A percentile compares a stretch with the other conserved stretches of the same genome.
Evolutionary conservation across 2,329 filamentous ascomycete species (phyloP).

Genomic region (Microcyclosporella mali): DNA sequence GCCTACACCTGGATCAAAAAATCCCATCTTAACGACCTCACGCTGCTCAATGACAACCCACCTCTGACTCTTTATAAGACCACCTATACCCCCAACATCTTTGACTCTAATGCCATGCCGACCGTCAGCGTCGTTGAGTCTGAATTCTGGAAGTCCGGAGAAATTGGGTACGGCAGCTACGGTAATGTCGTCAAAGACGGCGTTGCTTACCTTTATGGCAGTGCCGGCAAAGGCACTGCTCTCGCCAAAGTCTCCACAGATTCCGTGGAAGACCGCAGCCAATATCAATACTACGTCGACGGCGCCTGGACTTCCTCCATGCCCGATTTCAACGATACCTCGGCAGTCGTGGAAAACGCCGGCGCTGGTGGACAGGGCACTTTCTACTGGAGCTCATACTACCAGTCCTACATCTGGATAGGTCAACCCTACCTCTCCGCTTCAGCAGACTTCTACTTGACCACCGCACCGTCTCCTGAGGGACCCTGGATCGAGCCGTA

Average conservation of each 20-base stretch:
- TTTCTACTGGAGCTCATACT: constrained; percentile 27
- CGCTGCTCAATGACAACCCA: constrained; percentile 10
- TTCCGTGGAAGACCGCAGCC: constrained; percentile 16
- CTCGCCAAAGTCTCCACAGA: constrained; percentile 16
- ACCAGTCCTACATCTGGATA: constrained; percentile 30
- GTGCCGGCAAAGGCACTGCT: constrained; percentile 8
- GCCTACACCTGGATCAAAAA: constrained; percentile 21
- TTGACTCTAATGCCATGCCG: constrained; percentile 14
- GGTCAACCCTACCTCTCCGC: constrained; percentile 17
- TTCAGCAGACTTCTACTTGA: constrained; percentile 24
- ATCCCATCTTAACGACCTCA: constrained; percentile 12
- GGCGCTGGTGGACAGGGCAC: constrained; percentile 28
- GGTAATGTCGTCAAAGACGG: constrained; percentile 13
- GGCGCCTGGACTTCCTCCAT: constrained; percentile 14
- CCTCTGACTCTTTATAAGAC: constrained; percentile 17
- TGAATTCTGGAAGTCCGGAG: constrained; percentile 15
- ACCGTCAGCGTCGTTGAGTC: constrained; percentile 10
- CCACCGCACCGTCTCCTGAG: constrained; percentile 26
- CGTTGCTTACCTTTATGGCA: constrained; percentile 22
- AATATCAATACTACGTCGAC: constrained; percentile 20
- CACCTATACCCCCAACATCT: constrained; percentile 5
- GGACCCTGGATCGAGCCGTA: constrained; percentile 28
- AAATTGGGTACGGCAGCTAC: constrained; percentile 20
- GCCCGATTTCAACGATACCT: constrained; percentile 12
- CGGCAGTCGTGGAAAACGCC: constrained; percentile 17